phyloP scores from a whole-genome alignment of 495 filamentous ascomycete species.

The Venustampulla echinocandica region DNA sequence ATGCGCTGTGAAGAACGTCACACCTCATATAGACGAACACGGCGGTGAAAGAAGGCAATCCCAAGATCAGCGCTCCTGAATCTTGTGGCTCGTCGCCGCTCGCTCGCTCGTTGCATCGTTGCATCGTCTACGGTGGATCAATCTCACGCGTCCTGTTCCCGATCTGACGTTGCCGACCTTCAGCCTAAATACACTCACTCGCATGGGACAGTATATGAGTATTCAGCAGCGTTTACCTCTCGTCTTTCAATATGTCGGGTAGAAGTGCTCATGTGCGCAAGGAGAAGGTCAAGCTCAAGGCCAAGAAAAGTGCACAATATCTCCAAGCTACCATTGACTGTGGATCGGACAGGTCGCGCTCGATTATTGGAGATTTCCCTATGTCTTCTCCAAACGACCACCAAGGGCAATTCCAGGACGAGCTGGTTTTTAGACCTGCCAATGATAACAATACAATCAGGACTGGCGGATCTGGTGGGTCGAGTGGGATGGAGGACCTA shows the following conservation, averaged over 20 bases:
- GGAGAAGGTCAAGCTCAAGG: slow-evolving; percentile 40
- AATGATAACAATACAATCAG: slow-evolving; percentile 20
- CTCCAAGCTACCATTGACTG: slow-evolving; percentile 1
- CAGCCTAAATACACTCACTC: too few species aligned
- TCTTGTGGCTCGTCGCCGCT: too few species aligned
- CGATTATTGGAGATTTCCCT: slow-evolving; percentile 23
- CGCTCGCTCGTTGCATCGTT: too few species aligned
- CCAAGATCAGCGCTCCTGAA: too few species aligned
- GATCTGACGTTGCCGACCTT: too few species aligned
- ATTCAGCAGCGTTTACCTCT: too few species aligned
- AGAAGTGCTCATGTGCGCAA: slow-evolving; percentile 46
- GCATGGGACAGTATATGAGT: too few species aligned
- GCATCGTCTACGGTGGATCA: too few species aligned
- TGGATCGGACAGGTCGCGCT: background rate
- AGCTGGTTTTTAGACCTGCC: background rate
- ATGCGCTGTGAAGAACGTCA: too few species aligned
- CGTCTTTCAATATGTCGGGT: slow-evolving; percentile 47
- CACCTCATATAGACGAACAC: too few species aligned
- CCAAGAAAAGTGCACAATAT: slow-evolving; percentile 6
- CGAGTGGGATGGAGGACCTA: slow-evolving; percentile 32
- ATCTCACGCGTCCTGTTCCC: too few species aligned
- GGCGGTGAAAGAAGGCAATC: too few species aligned
- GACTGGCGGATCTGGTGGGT: slow-evolving; percentile 22
- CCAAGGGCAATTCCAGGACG: background rate
- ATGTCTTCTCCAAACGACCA: slow-evolving; percentile 11